Base-by-base conservation (phyloP, 352 stramenopile genomes). In the Pythium utonaiense region DNA sequence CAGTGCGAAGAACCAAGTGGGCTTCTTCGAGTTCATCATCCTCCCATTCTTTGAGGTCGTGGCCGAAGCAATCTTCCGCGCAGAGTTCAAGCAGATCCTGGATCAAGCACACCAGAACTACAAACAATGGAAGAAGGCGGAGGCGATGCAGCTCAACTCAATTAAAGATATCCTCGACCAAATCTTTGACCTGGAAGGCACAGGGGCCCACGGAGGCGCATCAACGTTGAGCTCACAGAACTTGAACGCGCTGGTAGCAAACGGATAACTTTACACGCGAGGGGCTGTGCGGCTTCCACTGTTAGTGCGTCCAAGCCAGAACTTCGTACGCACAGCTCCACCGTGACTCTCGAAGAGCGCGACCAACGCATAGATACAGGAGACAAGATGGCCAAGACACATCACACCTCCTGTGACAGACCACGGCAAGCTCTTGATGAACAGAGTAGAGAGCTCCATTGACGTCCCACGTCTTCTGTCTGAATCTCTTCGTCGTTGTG, bases 21-120 rank as follows among this genome's bases (percentile, higher is more conserved):
- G 83, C 0, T 93, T 93, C 65, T 93, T 93, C 53, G 83, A 93
- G 66, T 93, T 93, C 64, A 93, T 93, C 67, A 78, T 93, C 27
- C 56, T 93, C 41, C 83, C 83, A 14, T 91, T 89, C 66, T 91
- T 89, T 34, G 81, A 93, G 51, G 78, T 88, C 48, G 78, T 93
- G 7, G 81, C 79, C 9, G 81, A 91, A 56, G 81, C 86, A 6
- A 73, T 91, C 14, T 93, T 91, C 53, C 74, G 74, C 14, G 67
- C 74, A 17, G 83, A 91, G 51, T 91, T 93, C 60, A 89, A 88
- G 50, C 77, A 78, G 47, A 90, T 91, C 55, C 45, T 89, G n/a
- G 78, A 91, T 55, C 82, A 93, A 59, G 80, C 83, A 17, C 77
- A 92, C 56, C 75, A 85, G 48, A 92, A 89, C 68, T 92, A 91